Conservation (phyloP, 495 filamentous ascomycete species). For the Penicillium roqueforti region DNA sequence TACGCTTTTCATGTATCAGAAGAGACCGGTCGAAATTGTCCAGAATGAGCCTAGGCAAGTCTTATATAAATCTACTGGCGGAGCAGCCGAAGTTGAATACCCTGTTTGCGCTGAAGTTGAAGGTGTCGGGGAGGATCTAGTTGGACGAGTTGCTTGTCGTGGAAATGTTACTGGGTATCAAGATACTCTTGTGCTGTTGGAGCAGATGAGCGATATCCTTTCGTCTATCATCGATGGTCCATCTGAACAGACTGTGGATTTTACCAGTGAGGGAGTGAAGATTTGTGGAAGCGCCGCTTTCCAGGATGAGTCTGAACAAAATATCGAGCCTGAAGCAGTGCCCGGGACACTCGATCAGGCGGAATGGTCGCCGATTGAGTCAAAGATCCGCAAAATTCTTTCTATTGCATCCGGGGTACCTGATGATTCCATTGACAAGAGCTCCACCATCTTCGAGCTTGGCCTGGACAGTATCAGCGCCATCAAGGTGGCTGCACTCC, state of each 20-base stretch:
- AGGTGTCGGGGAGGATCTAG: constrained; percentile 43
- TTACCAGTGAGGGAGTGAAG: constrained; percentile 37
- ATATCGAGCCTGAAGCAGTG: background rate
- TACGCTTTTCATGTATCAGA: constrained; percentile 80
- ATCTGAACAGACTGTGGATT: constrained; percentile 48
- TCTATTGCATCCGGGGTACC: constrained; percentile 59
- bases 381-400: constrained; percentile 56
- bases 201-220: constrained; percentile 52
- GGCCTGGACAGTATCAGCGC: constrained; percentile 89
- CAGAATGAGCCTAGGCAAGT: background rate
- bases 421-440: constrained; percentile 53
- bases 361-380: constrained; percentile 34
- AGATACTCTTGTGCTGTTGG: constrained; percentile 45
- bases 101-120: constrained; percentile 80
- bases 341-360: background rate
- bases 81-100: constrained; percentile 65
- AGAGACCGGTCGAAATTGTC: constrained; percentile 22
- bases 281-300: constrained; percentile 52
- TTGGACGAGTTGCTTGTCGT: constrained; percentile 70
- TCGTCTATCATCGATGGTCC: constrained; percentile 44
- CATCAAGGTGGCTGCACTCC: constrained; percentile 48
- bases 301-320: constrained; percentile 4
- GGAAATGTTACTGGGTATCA: constrained; percentile 42
- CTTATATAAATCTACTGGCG: constrained; percentile 55
- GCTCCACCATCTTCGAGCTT: constrained; percentile 74